Conservation (phyloP, 2,329 filamentous ascomycete species). For the Fusarium sp. region DNA sequence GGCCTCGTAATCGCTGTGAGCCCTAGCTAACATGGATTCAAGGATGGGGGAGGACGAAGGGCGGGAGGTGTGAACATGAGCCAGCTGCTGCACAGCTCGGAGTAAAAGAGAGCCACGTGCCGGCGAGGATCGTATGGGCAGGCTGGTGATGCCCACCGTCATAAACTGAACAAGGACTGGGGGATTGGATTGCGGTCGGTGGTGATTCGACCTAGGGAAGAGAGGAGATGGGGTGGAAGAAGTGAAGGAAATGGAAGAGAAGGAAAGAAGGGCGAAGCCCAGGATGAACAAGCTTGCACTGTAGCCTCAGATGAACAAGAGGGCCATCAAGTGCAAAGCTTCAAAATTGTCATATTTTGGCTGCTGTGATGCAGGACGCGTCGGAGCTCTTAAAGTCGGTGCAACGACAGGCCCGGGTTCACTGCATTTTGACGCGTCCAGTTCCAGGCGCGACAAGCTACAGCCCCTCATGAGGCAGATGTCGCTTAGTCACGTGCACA, state of each 20-base stretch:
- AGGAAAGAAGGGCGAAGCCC: not conserved
- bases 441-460: constrained; percentile 31
- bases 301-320: constrained; percentile 4
- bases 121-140: constrained; percentile 54
- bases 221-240: not conserved
- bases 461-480: constrained; percentile 14
- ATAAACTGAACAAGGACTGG: constrained; percentile 47
- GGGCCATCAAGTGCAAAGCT: constrained; percentile 8
- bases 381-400: constrained; percentile 15
- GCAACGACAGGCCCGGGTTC: constrained; percentile 17
- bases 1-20: constrained; percentile 55
- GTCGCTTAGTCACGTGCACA: constrained; percentile 43
- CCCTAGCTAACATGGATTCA: constrained; percentile 53
- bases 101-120: constrained; percentile 45
- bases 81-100: constrained; percentile 39
- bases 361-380: constrained; percentile 33
- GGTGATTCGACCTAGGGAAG: not conserved
- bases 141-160: constrained; percentile 49
- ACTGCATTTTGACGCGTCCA: constrained; percentile 31
- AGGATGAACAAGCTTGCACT: constrained; percentile 3
- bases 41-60: constrained; percentile 25
- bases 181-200: not conserved
- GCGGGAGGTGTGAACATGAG: constrained; percentile 41
- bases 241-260: not conserved
- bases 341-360: constrained; percentile 22